phyloP scores from a whole-genome alignment of 805 yeast genomes.

The Ogataea ganodermae region DNA sequence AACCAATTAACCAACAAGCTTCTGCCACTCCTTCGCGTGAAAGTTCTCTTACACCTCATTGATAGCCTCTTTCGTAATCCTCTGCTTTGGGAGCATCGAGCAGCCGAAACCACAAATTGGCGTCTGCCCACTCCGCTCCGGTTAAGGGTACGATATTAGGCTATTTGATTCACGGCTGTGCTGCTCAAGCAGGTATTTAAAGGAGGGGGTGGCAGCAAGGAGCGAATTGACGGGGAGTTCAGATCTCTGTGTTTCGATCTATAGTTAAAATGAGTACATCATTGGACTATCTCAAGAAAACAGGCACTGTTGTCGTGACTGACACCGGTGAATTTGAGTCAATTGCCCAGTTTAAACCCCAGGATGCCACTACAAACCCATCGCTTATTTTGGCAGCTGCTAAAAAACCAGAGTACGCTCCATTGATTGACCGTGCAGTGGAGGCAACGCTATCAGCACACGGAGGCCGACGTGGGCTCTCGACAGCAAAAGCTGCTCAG shows the following conservation, averaged over 20 bases:
- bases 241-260: background rate
- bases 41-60: no score
- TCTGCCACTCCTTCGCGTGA: no score
- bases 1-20: no score
- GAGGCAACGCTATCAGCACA: constrained; percentile 63
- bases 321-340: constrained; percentile 99
- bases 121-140: background rate
- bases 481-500: constrained; percentile 55
- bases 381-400: constrained; percentile 95
- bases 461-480: constrained; percentile 38
- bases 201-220: background rate
- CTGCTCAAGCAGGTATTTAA: background rate
- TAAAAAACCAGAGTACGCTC: constrained; percentile 83
- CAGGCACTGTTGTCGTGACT: constrained; percentile 96
- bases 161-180: constrained; percentile 1
- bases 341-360: constrained; percentile 96
- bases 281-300: constrained; percentile 85
- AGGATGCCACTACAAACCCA: constrained; percentile 99
- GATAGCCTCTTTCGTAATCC: no score
- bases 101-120: no score
- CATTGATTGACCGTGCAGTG: constrained; percentile 86
- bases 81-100: no score
- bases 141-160: background rate
- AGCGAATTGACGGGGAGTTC: background rate
- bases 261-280: constrained; percentile 46